These are phyloP conservation scores for Pterulicium gracile DNA, from an alignment of 1,284 basidiomycete genomes.

Conservation along the genomic window DNA sequence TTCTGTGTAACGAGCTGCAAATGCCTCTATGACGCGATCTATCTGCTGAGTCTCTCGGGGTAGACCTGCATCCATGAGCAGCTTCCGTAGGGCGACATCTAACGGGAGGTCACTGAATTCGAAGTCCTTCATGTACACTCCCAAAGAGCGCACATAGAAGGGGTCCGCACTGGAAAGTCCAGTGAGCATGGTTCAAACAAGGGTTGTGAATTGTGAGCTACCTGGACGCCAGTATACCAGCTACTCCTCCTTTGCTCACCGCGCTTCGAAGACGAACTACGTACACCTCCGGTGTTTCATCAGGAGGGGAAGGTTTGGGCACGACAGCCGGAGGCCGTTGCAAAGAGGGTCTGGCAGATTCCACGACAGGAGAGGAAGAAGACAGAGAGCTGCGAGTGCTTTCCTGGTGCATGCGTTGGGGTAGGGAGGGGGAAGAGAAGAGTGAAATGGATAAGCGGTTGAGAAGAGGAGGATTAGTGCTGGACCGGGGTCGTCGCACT, in stretches of 20 bases:
- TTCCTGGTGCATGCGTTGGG: constrained; percentile 17
- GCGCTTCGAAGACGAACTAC: constrained; percentile 48
- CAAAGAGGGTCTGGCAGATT: constrained; percentile 36
- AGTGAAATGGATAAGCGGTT: constrained; percentile 63
- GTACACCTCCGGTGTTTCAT: constrained; percentile 66
- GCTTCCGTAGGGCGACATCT: constrained; percentile 84
- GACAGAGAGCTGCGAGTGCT: constrained; percentile 13
- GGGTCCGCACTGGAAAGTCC: constrained; percentile 59
- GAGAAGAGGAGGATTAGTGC: constrained; percentile 61
- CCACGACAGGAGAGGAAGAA: constrained; percentile 23
- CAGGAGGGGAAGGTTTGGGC: constrained; percentile 39
- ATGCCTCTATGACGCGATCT: constrained; percentile 94
- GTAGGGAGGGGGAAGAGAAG: constrained; percentile 38
- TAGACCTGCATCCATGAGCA: constrained; percentile 87
- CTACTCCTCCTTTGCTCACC: constrained; percentile 70
- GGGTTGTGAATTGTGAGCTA: constrained; percentile 20
- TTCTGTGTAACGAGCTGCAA: constrained; percentile 75
- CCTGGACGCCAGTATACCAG: constrained; percentile 74
- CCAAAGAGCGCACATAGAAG: constrained; percentile 67
- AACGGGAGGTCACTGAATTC: constrained; percentile 77
- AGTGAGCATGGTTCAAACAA: constrained; percentile 5
- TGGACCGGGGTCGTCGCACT: constrained; percentile 38
- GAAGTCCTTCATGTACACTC: constrained; percentile 68
- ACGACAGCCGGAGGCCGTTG: constrained; percentile 32
- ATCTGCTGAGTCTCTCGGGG: constrained; percentile 98